Evolutionary conservation across 2,329 filamentous ascomycete genomes (phyloP).

Genomic region (Daldinia sp.): DNA sequence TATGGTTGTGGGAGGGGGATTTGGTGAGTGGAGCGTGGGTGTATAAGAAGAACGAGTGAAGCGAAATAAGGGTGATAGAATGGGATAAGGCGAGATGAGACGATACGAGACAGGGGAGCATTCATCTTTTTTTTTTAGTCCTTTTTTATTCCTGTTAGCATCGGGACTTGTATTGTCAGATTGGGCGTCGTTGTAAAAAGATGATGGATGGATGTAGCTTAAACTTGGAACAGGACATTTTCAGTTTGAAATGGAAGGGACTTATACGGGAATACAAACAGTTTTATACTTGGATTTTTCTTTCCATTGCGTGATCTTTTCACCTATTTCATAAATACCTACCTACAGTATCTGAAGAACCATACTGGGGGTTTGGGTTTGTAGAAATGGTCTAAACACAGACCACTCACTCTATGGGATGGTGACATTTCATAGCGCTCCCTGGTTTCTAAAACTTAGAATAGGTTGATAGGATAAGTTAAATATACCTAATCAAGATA

Average conservation of each 20-base stretch:
- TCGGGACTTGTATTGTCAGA: neutral
- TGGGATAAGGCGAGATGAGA: neutral
- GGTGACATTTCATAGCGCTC: too few relatives aligned
- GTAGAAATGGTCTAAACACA: too few relatives aligned
- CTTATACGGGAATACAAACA: slow-evolving; percentile 4
- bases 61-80: neutral
- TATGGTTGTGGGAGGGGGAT: neutral
- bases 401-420: too few relatives aligned
- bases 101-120: neutral
- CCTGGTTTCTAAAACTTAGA: too few relatives aligned
- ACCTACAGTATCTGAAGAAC: too few relatives aligned
- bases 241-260: neutral
- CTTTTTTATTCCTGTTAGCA: neutral
- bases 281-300: too few relatives aligned
- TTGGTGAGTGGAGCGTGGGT: neutral
- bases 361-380: too few relatives aligned
- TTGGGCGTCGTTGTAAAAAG: slow-evolving; percentile 16
- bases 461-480: too few relatives aligned
- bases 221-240: neutral
- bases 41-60: neutral
- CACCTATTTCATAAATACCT: too few relatives aligned
- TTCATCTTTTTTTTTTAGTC: neutral
- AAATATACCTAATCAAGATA: too few relatives aligned
- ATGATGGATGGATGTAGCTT: slow-evolving; percentile 6
- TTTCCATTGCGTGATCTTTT: too few relatives aligned